Evolutionary conservation across 2,329 filamentous ascomycete genomes (phyloP).

Genomic region (Fusarium sulawesiense): DNA sequence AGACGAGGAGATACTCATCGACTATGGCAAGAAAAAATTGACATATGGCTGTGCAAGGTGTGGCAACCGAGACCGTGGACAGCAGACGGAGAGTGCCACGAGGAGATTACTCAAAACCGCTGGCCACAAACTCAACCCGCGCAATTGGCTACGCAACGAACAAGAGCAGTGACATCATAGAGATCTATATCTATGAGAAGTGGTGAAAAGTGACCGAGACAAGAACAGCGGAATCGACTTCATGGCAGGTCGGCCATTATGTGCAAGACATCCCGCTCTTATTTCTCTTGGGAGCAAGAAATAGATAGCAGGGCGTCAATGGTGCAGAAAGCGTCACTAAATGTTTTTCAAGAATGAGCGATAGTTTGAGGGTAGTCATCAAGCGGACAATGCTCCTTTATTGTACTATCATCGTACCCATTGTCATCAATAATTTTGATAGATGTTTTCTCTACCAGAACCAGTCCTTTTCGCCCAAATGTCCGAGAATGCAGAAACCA

Average conservation of each 20-base stretch:
- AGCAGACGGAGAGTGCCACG: neutral
- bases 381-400: slow-evolving; percentile 55
- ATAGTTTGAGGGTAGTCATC: slow-evolving; percentile 43
- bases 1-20: slow-evolving; percentile 53
- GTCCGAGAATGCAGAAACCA: slow-evolving; percentile 69
- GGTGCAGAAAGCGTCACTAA: slow-evolving; percentile 9
- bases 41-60: slow-evolving; percentile 46
- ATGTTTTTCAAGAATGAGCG: slow-evolving; percentile 26
- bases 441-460: slow-evolving; percentile 62
- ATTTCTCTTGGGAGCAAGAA: neutral
- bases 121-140: neutral
- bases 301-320: neutral
- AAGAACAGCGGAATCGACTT: neutral
- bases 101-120: neutral
- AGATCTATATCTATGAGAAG: neutral
- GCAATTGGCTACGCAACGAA: neutral
- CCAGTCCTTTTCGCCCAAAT: slow-evolving; percentile 67
- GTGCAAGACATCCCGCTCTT: neutral
- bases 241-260: neutral
- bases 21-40: slow-evolving; percentile 49
- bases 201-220: neutral
- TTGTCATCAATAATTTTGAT: slow-evolving; percentile 60
- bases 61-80: neutral
- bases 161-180: neutral
- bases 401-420: slow-evolving; percentile 59